These are phyloP conservation scores for Xerocomellus chrysenteron DNA, from an alignment of 768 basidiomycete genomes.

Conservation along the genomic window DNA sequence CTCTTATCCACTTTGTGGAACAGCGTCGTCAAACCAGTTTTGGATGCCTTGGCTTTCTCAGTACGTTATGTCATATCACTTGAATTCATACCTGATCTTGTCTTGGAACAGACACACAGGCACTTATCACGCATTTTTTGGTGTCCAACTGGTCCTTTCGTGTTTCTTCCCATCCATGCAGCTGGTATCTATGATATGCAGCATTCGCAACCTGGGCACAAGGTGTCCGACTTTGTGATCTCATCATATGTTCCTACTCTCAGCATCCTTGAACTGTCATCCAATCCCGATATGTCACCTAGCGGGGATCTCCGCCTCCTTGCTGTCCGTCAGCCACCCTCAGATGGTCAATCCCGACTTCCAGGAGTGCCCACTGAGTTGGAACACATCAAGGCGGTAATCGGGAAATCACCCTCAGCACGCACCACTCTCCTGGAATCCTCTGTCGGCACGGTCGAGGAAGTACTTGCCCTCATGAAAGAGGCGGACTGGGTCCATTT, in stretches of 20 bases:
- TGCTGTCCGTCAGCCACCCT: conserved; percentile 6
- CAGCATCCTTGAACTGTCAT: conserved; percentile 7
- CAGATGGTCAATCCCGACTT: conserved; percentile 9
- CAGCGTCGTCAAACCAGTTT: background rate
- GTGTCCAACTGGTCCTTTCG: background rate
- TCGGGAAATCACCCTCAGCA: background rate
- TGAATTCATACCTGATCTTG: background rate
- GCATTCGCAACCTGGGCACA: background rate
- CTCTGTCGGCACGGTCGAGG: conserved; percentile 9
- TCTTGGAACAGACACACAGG: background rate
- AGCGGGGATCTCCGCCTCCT: background rate
- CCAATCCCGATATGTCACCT: background rate
- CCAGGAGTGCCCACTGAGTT: conserved; percentile 13
- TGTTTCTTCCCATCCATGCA: background rate
- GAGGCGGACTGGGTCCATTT: too few relatives aligned
- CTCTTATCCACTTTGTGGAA: conserved; percentile 8
- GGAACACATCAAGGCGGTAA: conserved; percentile 20
- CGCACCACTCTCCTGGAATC: background rate
- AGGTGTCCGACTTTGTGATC: background rate
- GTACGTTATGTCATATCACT: background rate
- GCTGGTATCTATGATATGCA: background rate
- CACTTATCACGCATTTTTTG: background rate
- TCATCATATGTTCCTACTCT: background rate
- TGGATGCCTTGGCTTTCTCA: conserved; percentile 1
- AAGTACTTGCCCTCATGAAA: background rate